A percentile compares a stretch with the other conserved stretches of the same genome.
Evolutionary conservation across 2,329 filamentous ascomycete species (phyloP).

Genomic region (Aspergillaceae sp.): DNA sequence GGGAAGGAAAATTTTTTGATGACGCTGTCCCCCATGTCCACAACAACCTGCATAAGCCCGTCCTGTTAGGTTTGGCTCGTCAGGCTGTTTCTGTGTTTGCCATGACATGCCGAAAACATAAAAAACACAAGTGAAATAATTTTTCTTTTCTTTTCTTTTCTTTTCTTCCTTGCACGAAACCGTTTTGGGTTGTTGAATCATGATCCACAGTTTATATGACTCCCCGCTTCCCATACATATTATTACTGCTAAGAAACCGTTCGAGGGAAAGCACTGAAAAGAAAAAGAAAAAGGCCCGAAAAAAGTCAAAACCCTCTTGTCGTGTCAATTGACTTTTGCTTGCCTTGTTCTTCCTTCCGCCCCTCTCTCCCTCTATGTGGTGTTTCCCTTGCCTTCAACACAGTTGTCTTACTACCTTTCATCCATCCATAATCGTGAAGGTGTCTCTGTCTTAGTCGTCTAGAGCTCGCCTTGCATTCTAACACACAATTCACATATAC

Average conservation of each 20-base stretch:
- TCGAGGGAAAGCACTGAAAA: conserved; percentile 1
- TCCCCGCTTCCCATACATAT: conserved; percentile 29
- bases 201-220: conserved; percentile 31
- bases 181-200: conserved; percentile 14
- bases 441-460: not conserved
- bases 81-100: conserved; percentile 27
- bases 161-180: not conserved
- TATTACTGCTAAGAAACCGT: conserved; percentile 3
- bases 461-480: too few relatives aligned
- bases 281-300: conserved; percentile 1
- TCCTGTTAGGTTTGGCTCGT: conserved; percentile 27
- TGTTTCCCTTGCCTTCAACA: too few relatives aligned
- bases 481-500: too few relatives aligned
- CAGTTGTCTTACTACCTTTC: too few relatives aligned
- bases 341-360: conserved; percentile 8
- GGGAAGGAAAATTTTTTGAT: conserved; percentile 19
- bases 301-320: not conserved
- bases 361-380: not conserved
- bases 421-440: not conserved
- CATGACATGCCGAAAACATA: conserved; percentile 12
- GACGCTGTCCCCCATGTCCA: conserved; percentile 24
- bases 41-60: conserved; percentile 31
- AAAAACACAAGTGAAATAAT: not conserved
- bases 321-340: conserved; percentile 1
- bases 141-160: not conserved